These are phyloP conservation scores for Chlorophyllum brunneum DNA, from an alignment of 768 basidiomycete genomes.

Conservation along the genomic window DNA sequence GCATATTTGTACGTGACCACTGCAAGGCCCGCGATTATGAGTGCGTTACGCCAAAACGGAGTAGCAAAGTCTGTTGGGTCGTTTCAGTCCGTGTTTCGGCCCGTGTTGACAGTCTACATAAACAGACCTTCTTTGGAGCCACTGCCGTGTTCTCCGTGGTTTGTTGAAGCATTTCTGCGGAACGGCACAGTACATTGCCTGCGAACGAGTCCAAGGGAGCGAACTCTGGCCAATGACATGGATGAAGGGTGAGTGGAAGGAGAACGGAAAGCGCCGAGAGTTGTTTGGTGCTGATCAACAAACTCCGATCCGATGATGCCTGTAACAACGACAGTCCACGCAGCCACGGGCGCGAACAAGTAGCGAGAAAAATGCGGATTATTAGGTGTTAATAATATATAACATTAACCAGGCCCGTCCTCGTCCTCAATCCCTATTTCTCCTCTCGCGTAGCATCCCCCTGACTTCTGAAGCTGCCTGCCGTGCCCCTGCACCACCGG, in stretches of 20 bases:
- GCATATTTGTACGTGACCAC: conserved; percentile 65
- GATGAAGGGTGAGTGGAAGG: not conserved
- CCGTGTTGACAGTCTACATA: not conserved
- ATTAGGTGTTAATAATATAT: not conserved
- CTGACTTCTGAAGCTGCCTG: conserved; percentile 56
- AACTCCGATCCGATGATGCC: too few relatives aligned
- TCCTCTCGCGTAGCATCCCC: conserved; percentile 38
- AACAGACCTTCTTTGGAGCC: conserved; percentile 47
- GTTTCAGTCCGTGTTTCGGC: not conserved
- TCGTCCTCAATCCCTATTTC: conserved; percentile 19
- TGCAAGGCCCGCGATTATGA: conserved; percentile 45
- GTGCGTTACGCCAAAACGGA: conserved; percentile 61
- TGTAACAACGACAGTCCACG: too few relatives aligned
- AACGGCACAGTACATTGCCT: not conserved
- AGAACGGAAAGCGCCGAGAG: conserved; percentile 5
- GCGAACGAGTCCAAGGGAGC: not conserved
- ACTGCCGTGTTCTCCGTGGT: conserved; percentile 1
- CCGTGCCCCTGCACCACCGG: conserved; percentile 62
- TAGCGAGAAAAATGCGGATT: not conserved
- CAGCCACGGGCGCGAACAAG: too few relatives aligned
- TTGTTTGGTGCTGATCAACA: not conserved
- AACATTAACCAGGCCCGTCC: too few relatives aligned
- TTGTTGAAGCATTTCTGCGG: conserved; percentile 5
- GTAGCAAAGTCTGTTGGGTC: conserved; percentile 52
- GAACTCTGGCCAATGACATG: conserved; percentile 7